These are phyloP conservation scores for Logfia minima DNA, from an alignment of 129 eudicot genomes.

Conservation along the genomic window DNA sequence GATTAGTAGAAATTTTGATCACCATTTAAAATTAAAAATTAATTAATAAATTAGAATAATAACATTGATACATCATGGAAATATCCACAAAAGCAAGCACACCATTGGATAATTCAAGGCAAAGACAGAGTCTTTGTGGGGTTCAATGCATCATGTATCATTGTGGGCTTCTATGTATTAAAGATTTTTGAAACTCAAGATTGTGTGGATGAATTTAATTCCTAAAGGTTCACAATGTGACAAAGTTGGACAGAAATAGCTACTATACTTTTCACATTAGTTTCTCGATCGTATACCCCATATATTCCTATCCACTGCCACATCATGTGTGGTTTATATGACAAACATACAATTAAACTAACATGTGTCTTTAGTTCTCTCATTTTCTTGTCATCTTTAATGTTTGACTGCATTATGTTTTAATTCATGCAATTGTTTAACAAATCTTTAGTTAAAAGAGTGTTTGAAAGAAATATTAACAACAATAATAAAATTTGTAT, in stretches of 20 bases:
- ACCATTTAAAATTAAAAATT: too few relatives aligned
- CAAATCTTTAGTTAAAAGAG: background rate
- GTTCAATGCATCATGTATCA: slow-evolving; percentile 13
- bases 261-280: slow-evolving; percentile 36
- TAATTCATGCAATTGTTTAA: too few relatives aligned
- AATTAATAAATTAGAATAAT: too few relatives aligned
- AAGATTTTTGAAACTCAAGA: slow-evolving; percentile 29
- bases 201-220: slow-evolving; percentile 32
- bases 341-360: slow-evolving; percentile 16
- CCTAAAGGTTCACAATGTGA: slow-evolving; percentile 30
- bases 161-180: slow-evolving; percentile 12
- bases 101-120: slow-evolving; percentile 23
- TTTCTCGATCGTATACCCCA: slow-evolving; percentile 23
- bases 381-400: slow-evolving; percentile 6
- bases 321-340: slow-evolving; percentile 22
- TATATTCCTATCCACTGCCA: slow-evolving; percentile 18
- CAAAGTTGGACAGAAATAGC: slow-evolving; percentile 35
- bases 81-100: background rate
- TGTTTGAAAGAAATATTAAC: too few relatives aligned
- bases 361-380: slow-evolving; percentile 16
- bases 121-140: slow-evolving; percentile 29
- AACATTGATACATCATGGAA: too few relatives aligned
- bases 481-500: too few relatives aligned
- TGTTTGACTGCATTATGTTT: background rate
- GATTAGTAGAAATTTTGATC: too few relatives aligned